Conservation (phyloP, 768 basidiomycete genomes). For the Royoungia palumana region DNA sequence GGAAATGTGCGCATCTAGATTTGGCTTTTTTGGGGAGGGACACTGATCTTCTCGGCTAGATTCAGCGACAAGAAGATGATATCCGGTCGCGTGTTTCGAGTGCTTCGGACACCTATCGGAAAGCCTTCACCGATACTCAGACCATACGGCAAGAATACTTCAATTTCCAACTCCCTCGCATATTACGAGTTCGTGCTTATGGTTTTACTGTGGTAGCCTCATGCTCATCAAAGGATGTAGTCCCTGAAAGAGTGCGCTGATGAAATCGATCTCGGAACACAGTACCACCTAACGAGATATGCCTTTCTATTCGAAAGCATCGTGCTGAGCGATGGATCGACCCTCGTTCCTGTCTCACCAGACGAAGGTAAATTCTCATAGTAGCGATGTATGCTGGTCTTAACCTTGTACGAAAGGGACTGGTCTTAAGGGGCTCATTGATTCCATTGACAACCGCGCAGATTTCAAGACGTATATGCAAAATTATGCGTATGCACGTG, state of each 20-base stretch:
- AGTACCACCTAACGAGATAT: conserved; percentile 94
- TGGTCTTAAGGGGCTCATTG: conserved; percentile 83
- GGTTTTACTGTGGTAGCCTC: not conserved
- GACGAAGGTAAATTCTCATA: conserved; percentile 57
- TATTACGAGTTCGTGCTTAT: conserved; percentile 70
- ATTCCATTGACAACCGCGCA: conserved; percentile 88
- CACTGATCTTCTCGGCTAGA: conserved; percentile 38
- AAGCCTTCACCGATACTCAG: conserved; percentile 87
- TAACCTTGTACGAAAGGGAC: conserved; percentile 37
- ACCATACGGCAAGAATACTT: conserved; percentile 94
- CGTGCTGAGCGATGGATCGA: conserved; percentile 83
- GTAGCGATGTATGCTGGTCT: not conserved
- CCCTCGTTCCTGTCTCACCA: conserved; percentile 65
- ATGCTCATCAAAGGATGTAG: conserved; percentile 36
- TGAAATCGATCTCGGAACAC: conserved; percentile 96
- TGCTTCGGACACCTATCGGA: conserved; percentile 85
- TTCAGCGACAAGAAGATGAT: conserved; percentile 94
- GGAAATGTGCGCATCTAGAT: conserved; percentile 55
- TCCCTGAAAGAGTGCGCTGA: conserved; percentile 92
- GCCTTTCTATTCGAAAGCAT: conserved; percentile 92
- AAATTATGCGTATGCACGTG: conserved; percentile 91
- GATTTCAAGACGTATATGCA: conserved; percentile 99
- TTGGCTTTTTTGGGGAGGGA: conserved; percentile 3
- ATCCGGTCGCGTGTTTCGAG: conserved; percentile 79
- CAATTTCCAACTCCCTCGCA: conserved; percentile 92